Conservation (phyloP, 768 basidiomycete species). For the Panaeolus cyanescens region DNA sequence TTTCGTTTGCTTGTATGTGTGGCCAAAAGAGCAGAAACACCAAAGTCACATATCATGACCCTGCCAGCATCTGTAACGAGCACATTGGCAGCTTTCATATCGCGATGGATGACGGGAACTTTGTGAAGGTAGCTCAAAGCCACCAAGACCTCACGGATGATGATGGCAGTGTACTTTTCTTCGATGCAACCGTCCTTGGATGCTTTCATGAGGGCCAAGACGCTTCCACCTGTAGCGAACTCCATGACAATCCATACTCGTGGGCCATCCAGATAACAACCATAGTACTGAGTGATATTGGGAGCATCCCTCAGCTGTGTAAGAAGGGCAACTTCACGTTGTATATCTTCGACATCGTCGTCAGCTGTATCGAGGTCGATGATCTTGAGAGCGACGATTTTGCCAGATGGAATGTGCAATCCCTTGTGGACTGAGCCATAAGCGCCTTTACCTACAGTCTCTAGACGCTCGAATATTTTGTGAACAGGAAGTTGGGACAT, state of each 20-base stretch:
- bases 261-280: constrained; percentile 93
- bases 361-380: constrained; percentile 97
- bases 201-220: constrained; percentile 91
- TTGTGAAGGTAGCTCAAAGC: constrained; percentile 91
- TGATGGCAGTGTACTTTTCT: constrained; percentile 87
- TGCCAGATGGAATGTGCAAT: constrained; percentile 78
- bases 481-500: constrained; percentile 65
- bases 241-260: constrained; percentile 99
- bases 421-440: constrained; percentile 97
- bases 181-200: constrained; percentile 74
- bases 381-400: constrained; percentile 95
- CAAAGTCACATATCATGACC: constrained; percentile 97
- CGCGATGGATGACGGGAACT: constrained; percentile 93
- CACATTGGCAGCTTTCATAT: constrained; percentile 97
- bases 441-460: constrained; percentile 93
- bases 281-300: constrained; percentile 94
- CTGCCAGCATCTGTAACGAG: constrained; percentile 87
- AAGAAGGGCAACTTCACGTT: constrained; percentile 91
- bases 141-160: constrained; percentile 85
- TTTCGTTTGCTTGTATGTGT: constrained; percentile 89
- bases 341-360: constrained; percentile 96
- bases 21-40: constrained; percentile 90
- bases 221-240: constrained; percentile 92
- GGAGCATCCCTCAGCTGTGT: constrained; percentile 88
- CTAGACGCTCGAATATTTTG: constrained; percentile 81